A percentile compares a stretch with the other conserved stretches of the same genome.
Conservation (phyloP, 1,284 basidiomycete species). For the Mixia osmundae region DNA sequence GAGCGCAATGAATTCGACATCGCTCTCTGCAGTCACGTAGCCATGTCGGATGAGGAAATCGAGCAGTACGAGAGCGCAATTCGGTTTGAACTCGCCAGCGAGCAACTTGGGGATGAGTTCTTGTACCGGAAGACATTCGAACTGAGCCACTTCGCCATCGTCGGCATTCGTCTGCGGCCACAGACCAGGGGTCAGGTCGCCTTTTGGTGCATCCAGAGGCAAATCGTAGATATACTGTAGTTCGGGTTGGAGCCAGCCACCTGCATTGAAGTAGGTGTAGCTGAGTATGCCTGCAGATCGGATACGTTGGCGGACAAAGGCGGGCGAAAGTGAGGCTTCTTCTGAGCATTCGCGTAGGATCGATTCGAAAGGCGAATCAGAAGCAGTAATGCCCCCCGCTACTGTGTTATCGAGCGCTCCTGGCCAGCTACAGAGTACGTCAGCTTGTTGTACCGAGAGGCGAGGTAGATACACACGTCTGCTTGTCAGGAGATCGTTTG, state of each 20-base stretch:
- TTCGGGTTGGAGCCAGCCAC: constrained; percentile 60
- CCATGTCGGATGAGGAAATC: constrained; percentile 45
- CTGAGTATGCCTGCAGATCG: constrained; percentile 16
- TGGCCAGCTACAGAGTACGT: constrained; percentile 12
- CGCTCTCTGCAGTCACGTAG: constrained; percentile 13
- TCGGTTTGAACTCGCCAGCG: constrained; percentile 53
- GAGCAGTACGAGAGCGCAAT: constrained; percentile 36
- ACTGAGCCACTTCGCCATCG: constrained; percentile 83
- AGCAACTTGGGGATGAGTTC: constrained; percentile 32
- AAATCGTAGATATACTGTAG: constrained; percentile 53
- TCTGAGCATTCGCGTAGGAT: constrained; percentile 71
- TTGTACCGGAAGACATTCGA: constrained; percentile 29
- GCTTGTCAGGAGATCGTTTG: constrained; percentile 57
- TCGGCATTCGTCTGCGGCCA: constrained; percentile 21
- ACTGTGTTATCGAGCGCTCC: constrained; percentile 36
- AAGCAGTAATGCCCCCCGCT: constrained; percentile 35
- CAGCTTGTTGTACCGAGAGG: not conserved
- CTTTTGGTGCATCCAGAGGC: constrained; percentile 36
- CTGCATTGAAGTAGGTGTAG: constrained; percentile 35
- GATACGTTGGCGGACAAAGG: constrained; percentile 9
- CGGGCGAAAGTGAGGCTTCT: constrained; percentile 21
- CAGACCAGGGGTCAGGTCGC: too few relatives aligned
- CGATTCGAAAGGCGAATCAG: constrained; percentile 42
- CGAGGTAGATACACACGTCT: constrained; percentile 35
- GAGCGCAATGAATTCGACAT: constrained; percentile 9